A percentile compares a stretch with the other conserved stretches of the same genome.
Conservation (phyloP, 1,284 basidiomycete genomes). For the Laetiporus sulphureus region DNA sequence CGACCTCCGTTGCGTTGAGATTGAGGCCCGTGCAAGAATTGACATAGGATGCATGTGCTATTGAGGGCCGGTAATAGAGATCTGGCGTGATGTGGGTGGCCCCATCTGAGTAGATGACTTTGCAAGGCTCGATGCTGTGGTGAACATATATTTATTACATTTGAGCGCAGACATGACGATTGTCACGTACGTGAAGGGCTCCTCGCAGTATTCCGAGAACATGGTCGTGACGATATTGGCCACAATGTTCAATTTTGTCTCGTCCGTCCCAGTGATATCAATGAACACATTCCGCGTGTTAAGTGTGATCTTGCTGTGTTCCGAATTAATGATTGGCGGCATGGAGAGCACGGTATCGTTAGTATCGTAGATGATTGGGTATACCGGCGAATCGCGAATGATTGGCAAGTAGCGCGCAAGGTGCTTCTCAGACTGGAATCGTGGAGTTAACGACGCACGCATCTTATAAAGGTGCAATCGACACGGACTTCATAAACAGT, state of each 20-base stretch:
- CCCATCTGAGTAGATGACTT: conserved; percentile 76
- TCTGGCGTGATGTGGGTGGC: conserved; percentile 75
- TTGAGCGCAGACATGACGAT: background rate
- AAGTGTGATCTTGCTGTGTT: conserved; percentile 95
- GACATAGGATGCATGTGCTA: conserved; percentile 86
- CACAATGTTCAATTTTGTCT: conserved; percentile 94
- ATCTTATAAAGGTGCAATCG: background rate
- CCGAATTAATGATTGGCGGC: conserved; percentile 98
- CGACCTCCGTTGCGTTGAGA: conserved; percentile 56
- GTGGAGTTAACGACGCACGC: background rate
- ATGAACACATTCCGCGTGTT: conserved; percentile 95
- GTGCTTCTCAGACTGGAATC: conserved; percentile 82
- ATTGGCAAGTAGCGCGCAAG: conserved; percentile 87
- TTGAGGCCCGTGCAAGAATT: conserved; percentile 91
- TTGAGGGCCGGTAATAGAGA: conserved; percentile 64
- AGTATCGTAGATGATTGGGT: conserved; percentile 95
- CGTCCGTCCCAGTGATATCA: conserved; percentile 96
- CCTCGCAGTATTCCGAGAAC: conserved; percentile 95
- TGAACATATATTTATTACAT: background rate
- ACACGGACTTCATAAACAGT: conserved; percentile 75
- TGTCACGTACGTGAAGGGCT: conserved; percentile 78
- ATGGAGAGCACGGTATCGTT: conserved; percentile 87
- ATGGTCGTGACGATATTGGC: conserved; percentile 92
- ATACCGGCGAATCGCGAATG: conserved; percentile 92
- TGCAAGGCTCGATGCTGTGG: conserved; percentile 84